These are phyloP conservation scores for Inonotus hispidus DNA, from an alignment of 1,284 basidiomycete genomes.

Conservation along the genomic window DNA sequence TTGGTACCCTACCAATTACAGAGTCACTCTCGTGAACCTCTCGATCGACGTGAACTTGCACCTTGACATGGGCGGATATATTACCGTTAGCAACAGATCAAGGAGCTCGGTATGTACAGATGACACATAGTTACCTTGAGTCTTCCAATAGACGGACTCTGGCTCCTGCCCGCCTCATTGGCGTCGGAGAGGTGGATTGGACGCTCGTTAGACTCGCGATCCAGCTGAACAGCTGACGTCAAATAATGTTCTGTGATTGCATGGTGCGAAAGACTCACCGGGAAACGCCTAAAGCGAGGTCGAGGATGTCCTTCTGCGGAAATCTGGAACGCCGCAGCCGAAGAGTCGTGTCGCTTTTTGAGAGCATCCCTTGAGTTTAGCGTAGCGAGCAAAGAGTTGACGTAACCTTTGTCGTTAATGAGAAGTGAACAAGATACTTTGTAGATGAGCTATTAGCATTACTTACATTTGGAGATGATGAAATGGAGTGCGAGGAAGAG, in stretches of 20 bases:
- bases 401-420: slow-evolving; percentile 2
- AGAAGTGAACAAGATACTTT: neutral
- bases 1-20: neutral
- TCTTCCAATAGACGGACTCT: slow-evolving; percentile 1
- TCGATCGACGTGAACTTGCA: slow-evolving; percentile 18
- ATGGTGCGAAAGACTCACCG: neutral
- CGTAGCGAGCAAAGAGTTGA: slow-evolving; percentile 17
- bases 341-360: slow-evolving; percentile 10
- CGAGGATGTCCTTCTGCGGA: slow-evolving; percentile 10
- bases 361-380: slow-evolving; percentile 17
- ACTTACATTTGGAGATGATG: slow-evolving; percentile 15
- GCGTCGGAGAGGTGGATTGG: neutral
- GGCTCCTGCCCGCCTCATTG: neutral
- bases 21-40: slow-evolving; percentile 7
- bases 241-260: neutral
- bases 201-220: neutral
- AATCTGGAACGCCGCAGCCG: slow-evolving; percentile 11
- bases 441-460: neutral
- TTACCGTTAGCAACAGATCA: neutral
- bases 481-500: slow-evolving; percentile 18
- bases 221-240: neutral
- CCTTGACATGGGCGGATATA: neutral
- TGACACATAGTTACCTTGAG: slow-evolving; percentile 16
- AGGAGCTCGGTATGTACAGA: neutral
- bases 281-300: slow-evolving; percentile 8